Evolutionary conservation across 805 yeast genomes (phyloP), one percentile per base, ranked within the genome.

Genomic region (Candida corydali): DNA sequence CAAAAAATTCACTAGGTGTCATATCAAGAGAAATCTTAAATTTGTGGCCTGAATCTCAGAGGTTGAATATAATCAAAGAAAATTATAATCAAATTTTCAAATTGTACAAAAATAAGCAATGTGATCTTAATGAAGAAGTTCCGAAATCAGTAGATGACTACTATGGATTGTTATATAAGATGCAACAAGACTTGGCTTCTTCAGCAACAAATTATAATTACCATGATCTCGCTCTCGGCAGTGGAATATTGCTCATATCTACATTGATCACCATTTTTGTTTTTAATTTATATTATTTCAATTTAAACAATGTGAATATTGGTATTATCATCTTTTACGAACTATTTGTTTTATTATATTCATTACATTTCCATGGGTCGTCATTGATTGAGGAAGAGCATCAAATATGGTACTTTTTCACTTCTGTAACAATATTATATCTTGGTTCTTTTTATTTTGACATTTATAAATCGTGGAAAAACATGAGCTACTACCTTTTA

Each of bases 311-410:
- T 39, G 4, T 30, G 12, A 31, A 32, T 32, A 17, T 39, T 17
- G 34, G 39, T 8, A 49, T 50, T 20, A 56, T 49, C 14, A 34
- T 38, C 38, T 51, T 51, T 47, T 31, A 63, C 14, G 29, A 70
- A 26, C 32, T 65, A 0, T 70, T 80, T 37, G 73, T 81, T 3
- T 25, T 67, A 0, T 11, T 52, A 2, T 67, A 61, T 46, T 70
- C 86, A 0, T 70, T 82, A 45, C 86, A 89, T 61, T 96, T 89
- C 8, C 86, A 94, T 42, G 89, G 96, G 18, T 65, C 72, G 4
- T 65, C 71, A 3, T 68, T 89, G 39, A 83, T 93, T 12, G 98
- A 93, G 52, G 98, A 93, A 56, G 98, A 93, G 53, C 95, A 93
- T 53, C 96, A 89, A 53, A 57, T 89, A 12, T 93, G 98, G 98